Percentiles rank a stretch among this genome's conserved stretches.
These are phyloP conservation scores for Ustanciosporium gigantosporum DNA, from an alignment of 1,284 basidiomycete species.

Conservation along the genomic window DNA sequence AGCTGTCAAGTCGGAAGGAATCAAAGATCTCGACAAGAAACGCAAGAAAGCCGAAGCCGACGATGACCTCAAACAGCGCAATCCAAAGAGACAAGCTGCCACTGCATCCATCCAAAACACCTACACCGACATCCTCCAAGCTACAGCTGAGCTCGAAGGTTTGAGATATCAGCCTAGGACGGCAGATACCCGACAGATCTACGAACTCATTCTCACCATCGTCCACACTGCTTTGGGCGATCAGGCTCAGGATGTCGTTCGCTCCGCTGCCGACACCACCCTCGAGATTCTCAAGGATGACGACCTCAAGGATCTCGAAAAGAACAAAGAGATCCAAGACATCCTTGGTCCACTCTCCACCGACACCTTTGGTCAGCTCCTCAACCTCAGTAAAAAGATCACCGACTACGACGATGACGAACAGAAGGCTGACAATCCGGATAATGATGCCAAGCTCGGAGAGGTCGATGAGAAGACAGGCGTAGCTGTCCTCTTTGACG, in stretches of 20 bases:
- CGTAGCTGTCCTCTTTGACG: slow-evolving; percentile 63
- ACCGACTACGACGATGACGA: slow-evolving; percentile 84
- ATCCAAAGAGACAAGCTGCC: slow-evolving; percentile 23
- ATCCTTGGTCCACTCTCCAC: slow-evolving; percentile 73
- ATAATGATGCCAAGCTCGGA: slow-evolving; percentile 74
- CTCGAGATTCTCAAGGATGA: slow-evolving; percentile 90
- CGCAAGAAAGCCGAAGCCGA: slow-evolving; percentile 65
- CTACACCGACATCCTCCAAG: slow-evolving; percentile 65
- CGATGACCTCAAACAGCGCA: slow-evolving; percentile 34
- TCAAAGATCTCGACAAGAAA: slow-evolving; percentile 94
- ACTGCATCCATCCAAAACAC: slow-evolving; percentile 65
- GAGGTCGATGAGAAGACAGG: slow-evolving; percentile 73
- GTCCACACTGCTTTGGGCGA: slow-evolving; percentile 76
- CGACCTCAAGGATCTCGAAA: slow-evolving; percentile 91
- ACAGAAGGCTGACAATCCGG: slow-evolving; percentile 60
- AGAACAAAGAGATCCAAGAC: slow-evolving; percentile 90
- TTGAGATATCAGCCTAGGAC: slow-evolving; percentile 89
- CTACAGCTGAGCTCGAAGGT: slow-evolving; percentile 79
- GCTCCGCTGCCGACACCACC: slow-evolving; percentile 88
- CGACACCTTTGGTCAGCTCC: slow-evolving; percentile 82
- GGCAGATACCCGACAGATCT: slow-evolving; percentile 89
- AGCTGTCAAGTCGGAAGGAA: slow-evolving; percentile 77
- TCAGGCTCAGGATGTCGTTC: slow-evolving; percentile 91
- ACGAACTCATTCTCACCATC: slow-evolving; percentile 84
- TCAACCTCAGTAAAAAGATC: slow-evolving; percentile 89